phyloP scores from a whole-genome alignment of 169 alveolate genomes.

The Prorocentrum cordatum region DNA sequence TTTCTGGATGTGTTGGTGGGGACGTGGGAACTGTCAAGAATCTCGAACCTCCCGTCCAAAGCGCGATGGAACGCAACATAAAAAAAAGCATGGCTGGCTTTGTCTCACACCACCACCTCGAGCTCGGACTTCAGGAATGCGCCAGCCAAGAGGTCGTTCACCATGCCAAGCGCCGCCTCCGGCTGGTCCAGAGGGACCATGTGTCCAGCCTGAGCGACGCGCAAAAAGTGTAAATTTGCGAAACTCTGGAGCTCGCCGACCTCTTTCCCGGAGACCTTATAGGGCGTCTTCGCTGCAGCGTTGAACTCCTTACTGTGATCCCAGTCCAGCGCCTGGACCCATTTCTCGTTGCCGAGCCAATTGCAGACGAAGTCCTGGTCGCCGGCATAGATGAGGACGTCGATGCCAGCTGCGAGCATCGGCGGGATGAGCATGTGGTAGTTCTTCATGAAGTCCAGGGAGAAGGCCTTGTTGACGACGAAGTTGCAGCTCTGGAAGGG shows the following conservation, averaged over 20 bases:
- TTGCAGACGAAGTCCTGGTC: slow-evolving; percentile 78
- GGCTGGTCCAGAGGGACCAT: slow-evolving; percentile 79
- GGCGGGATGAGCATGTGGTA: slow-evolving; percentile 73
- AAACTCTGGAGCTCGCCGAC: background rate
- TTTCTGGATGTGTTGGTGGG: too few relatives aligned
- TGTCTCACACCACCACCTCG: too few relatives aligned
- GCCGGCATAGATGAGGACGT: slow-evolving; percentile 77
- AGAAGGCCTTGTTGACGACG: slow-evolving; percentile 71
- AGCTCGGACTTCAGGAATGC: too few relatives aligned
- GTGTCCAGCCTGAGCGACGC: slow-evolving; percentile 81
- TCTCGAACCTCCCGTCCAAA: too few relatives aligned
- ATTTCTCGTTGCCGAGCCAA: slow-evolving; percentile 75
- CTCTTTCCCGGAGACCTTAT: background rate
- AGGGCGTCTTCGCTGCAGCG: background rate
- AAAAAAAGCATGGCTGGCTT: too few relatives aligned
- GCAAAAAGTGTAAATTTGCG: background rate
- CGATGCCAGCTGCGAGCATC: slow-evolving; percentile 71
- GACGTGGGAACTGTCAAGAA: too few relatives aligned
- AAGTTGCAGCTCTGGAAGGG: slow-evolving; percentile 76
- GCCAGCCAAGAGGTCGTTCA: slow-evolving; percentile 17
- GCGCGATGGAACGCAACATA: too few relatives aligned
- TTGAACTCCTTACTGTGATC: slow-evolving; percentile 46
- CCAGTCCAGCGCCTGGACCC: slow-evolving; percentile 70
- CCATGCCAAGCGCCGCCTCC: slow-evolving; percentile 35
- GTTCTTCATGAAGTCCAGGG: slow-evolving; percentile 76